phyloP scores from a whole-genome alignment of 1,139 yeast genomes.

The Geotrichum europaeum region DNA sequence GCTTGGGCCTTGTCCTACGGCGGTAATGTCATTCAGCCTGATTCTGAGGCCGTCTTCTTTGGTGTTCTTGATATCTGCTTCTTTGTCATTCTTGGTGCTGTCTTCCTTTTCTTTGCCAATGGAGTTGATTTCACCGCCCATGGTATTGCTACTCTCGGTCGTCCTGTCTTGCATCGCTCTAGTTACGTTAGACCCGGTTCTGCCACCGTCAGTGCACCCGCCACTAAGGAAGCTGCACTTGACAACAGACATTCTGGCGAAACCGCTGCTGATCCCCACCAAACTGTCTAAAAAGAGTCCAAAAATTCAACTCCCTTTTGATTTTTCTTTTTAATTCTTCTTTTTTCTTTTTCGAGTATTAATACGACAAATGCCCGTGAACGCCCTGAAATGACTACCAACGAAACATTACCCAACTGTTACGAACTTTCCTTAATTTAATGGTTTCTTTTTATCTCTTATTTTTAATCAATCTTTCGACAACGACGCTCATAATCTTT shows the following conservation, averaged over 20 bases:
- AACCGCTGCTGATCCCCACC: background rate
- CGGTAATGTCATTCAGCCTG: slow-evolving; percentile 60
- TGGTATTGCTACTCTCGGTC: slow-evolving; percentile 22
- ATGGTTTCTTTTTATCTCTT: background rate
- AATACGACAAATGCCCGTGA: background rate
- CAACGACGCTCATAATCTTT: too few relatives aligned
- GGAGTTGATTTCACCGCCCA: slow-evolving; percentile 22
- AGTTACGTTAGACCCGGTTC: slow-evolving; percentile 3
- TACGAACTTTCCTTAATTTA: background rate
- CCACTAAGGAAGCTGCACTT: background rate
- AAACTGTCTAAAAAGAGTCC: background rate
- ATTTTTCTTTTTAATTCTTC: too few relatives aligned
- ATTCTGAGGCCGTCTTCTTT: slow-evolving; percentile 60
- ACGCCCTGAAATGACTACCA: background rate
- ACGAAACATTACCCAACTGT: background rate
- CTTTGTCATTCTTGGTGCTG: slow-evolving; percentile 37
- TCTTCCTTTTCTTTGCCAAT: slow-evolving; percentile 22
- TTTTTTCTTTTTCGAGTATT: background rate
- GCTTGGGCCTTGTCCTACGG: slow-evolving; percentile 63
- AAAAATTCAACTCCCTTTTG: background rate
- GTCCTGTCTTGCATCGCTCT: slow-evolving; percentile 23
- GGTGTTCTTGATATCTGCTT: slow-evolving; percentile 52
- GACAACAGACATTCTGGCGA: slow-evolving; percentile 7
- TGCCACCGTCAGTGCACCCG: background rate
- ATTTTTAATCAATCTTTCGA: background rate